Conservation (phyloP, 2,329 filamentous ascomycete genomes). For the Parastagonospora avenae region DNA sequence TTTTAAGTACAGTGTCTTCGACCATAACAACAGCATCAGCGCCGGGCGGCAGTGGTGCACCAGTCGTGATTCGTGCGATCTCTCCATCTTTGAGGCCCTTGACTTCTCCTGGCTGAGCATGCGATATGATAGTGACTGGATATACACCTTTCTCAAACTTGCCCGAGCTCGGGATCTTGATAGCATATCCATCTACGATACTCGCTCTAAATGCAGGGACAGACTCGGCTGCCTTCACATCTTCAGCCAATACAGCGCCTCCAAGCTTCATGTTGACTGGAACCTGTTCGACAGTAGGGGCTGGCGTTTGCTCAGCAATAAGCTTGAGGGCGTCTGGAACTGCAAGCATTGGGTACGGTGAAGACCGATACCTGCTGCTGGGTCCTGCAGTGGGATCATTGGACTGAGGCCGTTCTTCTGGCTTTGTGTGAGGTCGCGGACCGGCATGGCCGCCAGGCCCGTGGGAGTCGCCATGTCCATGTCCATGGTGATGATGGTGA, state of each 20-base stretch:
- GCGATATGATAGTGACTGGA: conserved; percentile 84
- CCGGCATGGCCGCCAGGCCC: conserved; percentile 58
- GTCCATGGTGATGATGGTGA: conserved; percentile 51
- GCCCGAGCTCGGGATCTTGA: conserved; percentile 41
- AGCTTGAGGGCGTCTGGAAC: conserved; percentile 79
- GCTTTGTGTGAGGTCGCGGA: conserved; percentile 72
- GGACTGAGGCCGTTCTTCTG: conserved; percentile 61
- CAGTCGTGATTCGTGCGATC: conserved; percentile 91
- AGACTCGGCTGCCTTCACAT: conserved; percentile 77
- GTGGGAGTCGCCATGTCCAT: conserved; percentile 64
- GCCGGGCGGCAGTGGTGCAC: conserved; percentile 84
- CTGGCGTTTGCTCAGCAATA: conserved; percentile 75
- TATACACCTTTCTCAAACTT: conserved; percentile 74
- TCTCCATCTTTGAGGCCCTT: conserved; percentile 71
- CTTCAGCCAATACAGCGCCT: conserved; percentile 79
- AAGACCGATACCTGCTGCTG: conserved; percentile 76
- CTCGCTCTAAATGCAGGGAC: conserved; percentile 95
- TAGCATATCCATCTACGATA: conserved; percentile 94
- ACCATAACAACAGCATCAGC: conserved; percentile 96
- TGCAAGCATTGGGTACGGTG: conserved; percentile 89
- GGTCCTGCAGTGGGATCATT: conserved; percentile 66
- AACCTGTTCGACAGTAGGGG: conserved; percentile 60
- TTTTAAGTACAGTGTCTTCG: conserved; percentile 82
- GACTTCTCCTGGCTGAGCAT: conserved; percentile 75
- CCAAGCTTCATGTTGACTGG: conserved; percentile 70